phyloP scores from a whole-genome alignment of 257 asterid species.

The Verbascum thapsus region DNA sequence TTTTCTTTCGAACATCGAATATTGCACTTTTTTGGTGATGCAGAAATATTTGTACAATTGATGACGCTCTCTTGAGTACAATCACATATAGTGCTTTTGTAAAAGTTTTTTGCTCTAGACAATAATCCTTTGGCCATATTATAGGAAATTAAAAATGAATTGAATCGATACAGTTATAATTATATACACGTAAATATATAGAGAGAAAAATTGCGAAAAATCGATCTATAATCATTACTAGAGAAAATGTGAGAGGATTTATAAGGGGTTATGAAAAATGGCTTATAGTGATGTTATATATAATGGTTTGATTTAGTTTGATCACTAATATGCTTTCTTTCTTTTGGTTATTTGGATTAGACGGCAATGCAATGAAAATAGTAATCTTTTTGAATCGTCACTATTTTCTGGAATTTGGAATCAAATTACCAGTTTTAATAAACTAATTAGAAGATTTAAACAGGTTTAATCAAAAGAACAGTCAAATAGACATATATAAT shows the following conservation, averaged over 20 bases:
- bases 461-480: not conserved
- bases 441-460: not conserved
- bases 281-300: not conserved
- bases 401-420: not conserved
- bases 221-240: too few species aligned
- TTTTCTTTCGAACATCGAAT: slow-evolving; percentile 17
- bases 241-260: too few species aligned
- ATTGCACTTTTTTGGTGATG: not conserved
- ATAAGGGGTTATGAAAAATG: not conserved
- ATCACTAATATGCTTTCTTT: slow-evolving; percentile 25
- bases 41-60: slow-evolving; percentile 29
- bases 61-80: slow-evolving; percentile 28
- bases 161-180: too few species aligned
- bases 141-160: not conserved
- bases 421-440: not conserved
- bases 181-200: too few species aligned
- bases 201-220: too few species aligned
- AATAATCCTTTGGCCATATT: slow-evolving; percentile 24
- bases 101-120: slow-evolving; percentile 29
- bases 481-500: not conserved
- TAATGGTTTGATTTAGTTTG: slow-evolving; percentile 28
- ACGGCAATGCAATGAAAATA: slow-evolving; percentile 33
- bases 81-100: slow-evolving; percentile 26
- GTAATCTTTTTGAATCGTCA: slow-evolving; percentile 27
- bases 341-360: slow-evolving; percentile 25